Evolutionary conservation across 768 basidiomycete species (phyloP).

Genomic region (Trametes cubensis): DNA sequence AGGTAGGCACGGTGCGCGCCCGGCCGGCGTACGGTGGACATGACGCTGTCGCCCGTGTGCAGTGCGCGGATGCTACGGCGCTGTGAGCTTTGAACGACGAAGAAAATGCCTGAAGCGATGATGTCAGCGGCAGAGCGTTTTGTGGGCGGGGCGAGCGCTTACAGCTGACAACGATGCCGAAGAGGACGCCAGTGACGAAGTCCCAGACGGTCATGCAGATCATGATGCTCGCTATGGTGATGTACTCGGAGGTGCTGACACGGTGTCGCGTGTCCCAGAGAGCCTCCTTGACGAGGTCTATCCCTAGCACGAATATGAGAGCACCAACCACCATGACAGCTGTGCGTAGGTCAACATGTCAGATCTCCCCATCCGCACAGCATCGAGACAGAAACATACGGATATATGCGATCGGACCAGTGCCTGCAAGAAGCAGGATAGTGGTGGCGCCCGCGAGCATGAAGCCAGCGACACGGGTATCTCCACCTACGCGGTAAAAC

Average conservation of each 20-base stretch:
- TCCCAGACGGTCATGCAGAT: constrained; percentile 93
- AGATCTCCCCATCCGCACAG: too few relatives aligned
- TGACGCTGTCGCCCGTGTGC: constrained; percentile 79
- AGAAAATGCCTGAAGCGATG: constrained; percentile 72
- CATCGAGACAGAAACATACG: constrained; percentile 53
- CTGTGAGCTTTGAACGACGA: constrained; percentile 94
- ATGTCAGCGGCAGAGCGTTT: not conserved
- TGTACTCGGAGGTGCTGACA: constrained; percentile 78
- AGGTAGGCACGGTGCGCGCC: constrained; percentile 87
- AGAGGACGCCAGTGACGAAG: constrained; percentile 90
- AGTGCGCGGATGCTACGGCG: constrained; percentile 81
- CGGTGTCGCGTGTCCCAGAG: constrained; percentile 94
- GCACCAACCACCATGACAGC: constrained; percentile 91
- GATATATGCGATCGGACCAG: constrained; percentile 88
- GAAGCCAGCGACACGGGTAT: constrained; percentile 80
- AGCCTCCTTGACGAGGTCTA: constrained; percentile 94
- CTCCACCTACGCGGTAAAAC: constrained; percentile 94
- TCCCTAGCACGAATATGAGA: constrained; percentile 90
- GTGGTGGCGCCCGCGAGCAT: constrained; percentile 78
- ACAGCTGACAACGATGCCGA: constrained; percentile 93
- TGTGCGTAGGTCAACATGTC: constrained; percentile 32
- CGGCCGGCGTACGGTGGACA: constrained; percentile 91
- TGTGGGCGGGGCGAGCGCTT: constrained; percentile 32
- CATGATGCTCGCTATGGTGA: constrained; percentile 85
- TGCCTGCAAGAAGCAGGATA: constrained; percentile 77